These are phyloP conservation scores for Thecamonas trahens DNA, from an alignment of 78 protist species.

Conservation along the genomic window DNA sequence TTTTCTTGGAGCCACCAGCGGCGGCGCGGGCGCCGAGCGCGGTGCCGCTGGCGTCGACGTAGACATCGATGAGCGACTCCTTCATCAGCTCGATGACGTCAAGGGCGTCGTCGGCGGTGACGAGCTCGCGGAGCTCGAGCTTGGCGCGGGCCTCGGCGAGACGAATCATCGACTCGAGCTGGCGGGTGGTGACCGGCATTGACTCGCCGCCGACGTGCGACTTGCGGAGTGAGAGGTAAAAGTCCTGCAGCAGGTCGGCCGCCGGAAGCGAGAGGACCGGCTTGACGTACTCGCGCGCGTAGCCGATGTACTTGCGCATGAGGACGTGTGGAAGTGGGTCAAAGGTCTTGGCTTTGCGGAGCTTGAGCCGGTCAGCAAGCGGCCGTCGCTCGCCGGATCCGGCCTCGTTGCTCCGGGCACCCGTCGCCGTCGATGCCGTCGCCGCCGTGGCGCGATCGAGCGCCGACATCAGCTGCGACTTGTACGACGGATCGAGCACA, in stretches of 20 bases:
- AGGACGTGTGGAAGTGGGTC: conserved; percentile 68
- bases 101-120: conserved; percentile 56
- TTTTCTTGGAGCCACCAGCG: neutral
- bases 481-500: no score
- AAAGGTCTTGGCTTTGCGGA: neutral
- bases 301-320: conserved; percentile 86
- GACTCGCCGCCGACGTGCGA: conserved; percentile 6
- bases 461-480: no score
- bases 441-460: no score
- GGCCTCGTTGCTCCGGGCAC: no score
- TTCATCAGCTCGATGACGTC: conserved; percentile 38
- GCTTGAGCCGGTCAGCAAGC: neutral
- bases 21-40: neutral
- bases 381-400: neutral
- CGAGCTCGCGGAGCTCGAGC: conserved; percentile 78
- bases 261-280: conserved; percentile 82
- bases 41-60: neutral
- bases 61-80: neutral
- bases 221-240: conserved; percentile 70
- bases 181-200: conserved; percentile 94
- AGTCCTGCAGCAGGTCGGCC: conserved; percentile 41
- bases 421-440: no score
- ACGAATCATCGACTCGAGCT: conserved; percentile 92
- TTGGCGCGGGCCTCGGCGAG: conserved; percentile 93
- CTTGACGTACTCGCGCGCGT: conserved; percentile 76